Conservation (phyloP, 257 asterid species). For the Anisodus acutangulus region DNA sequence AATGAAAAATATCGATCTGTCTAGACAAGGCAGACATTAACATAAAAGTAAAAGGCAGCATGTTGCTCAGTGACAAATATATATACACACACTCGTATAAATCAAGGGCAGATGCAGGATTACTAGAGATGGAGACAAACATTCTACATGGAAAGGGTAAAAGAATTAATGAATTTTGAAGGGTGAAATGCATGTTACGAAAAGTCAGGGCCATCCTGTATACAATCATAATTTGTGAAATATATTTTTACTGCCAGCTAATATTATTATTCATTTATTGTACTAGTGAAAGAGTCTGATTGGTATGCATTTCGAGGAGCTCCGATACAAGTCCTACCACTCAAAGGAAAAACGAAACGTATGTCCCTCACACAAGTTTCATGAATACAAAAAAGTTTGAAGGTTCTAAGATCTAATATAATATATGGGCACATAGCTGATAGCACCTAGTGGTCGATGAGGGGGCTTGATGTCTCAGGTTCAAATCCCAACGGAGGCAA, state of each 20-base stretch:
- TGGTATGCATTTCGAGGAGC: constrained; percentile 23
- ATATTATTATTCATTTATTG: not conserved
- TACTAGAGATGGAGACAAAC: not conserved
- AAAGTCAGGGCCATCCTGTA: not conserved
- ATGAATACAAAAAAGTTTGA: not conserved
- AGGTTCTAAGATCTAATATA: constrained; percentile 12
- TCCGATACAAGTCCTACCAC: constrained; percentile 21
- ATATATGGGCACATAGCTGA: not conserved
- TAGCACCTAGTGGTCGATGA: not conserved
- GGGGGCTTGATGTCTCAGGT: not conserved
- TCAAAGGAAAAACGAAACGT: not conserved
- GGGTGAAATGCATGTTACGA: constrained; percentile 19
- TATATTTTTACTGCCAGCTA: not conserved
- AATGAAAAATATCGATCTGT: not conserved
- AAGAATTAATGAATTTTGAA: not conserved
- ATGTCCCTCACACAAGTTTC: not conserved
- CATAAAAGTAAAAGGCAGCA: constrained; percentile 21
- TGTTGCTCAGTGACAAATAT: not conserved
- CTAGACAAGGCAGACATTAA: not conserved
- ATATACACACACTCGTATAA: not conserved
- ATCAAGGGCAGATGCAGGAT: constrained; percentile 19
- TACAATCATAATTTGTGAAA: not conserved
- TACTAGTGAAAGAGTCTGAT: constrained; percentile 4
- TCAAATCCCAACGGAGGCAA: not conserved
- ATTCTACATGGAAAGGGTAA: not conserved